Percentiles rank a stretch among this genome's conserved stretches.
Evolutionary conservation across 1,139 yeast genomes (phyloP).

Genomic region (Arxiozyma slooffiae): DNA sequence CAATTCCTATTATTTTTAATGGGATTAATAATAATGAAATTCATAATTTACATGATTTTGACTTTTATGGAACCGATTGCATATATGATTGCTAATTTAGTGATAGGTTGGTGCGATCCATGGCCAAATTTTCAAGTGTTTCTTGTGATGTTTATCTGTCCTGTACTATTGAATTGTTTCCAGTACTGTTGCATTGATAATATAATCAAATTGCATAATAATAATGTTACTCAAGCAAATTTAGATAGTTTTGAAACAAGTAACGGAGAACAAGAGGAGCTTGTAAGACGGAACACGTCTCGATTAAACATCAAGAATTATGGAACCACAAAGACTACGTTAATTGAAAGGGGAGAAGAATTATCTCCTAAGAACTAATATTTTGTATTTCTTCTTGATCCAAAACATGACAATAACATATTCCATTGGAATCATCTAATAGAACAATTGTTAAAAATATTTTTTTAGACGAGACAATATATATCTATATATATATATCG

Average conservation of each 20-base stretch:
- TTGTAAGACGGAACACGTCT: not conserved
- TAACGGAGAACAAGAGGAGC: conserved; percentile 2
- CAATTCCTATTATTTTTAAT: conserved; percentile 62
- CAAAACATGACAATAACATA: no score
- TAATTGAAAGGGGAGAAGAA: not conserved
- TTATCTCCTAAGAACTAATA: not conserved
- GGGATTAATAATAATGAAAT: conserved; percentile 49
- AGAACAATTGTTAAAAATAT: no score
- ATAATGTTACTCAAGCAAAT: conserved; percentile 18
- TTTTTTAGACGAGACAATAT: no score
- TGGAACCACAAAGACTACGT: not conserved
- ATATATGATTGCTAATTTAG: conserved; percentile 44
- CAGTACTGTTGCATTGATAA: conserved; percentile 91
- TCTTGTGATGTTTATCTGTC: conserved; percentile 76
- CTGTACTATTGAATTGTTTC: conserved; percentile 69
- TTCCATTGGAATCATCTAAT: no score
- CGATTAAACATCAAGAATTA: not conserved
- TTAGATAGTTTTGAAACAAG: conserved; percentile 21
- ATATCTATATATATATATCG: no score
- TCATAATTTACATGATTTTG: conserved; percentile 47
- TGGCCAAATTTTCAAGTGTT: conserved; percentile 77
- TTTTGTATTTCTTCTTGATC: no score
- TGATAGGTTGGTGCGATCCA: conserved; percentile 67
- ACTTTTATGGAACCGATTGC: conserved; percentile 40
- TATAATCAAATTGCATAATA: conserved; percentile 54